Evolutionary conservation across 257 asterid species (phyloP).

Genomic region (Solanum piurae): DNA sequence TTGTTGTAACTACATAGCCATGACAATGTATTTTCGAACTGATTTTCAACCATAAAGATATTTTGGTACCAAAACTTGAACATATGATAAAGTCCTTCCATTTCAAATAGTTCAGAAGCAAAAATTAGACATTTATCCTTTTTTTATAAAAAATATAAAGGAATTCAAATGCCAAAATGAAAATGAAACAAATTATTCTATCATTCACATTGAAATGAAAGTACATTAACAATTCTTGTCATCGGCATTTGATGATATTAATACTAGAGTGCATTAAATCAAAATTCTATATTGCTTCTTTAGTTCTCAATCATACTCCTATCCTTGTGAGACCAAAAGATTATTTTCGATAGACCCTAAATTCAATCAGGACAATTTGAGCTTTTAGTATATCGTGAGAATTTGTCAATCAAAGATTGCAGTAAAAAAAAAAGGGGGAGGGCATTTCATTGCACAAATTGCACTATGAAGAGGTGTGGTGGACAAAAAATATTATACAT

Average conservation of each 20-base stretch:
- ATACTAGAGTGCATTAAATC: neutral
- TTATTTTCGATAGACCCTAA: neutral
- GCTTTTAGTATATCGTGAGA: neutral
- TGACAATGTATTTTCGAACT: neutral
- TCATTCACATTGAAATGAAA: neutral
- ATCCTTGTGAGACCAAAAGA: neutral
- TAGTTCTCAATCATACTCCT: neutral
- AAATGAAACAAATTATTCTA: neutral
- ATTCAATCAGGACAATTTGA: neutral
- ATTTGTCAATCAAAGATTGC: neutral
- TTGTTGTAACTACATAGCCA: neutral
- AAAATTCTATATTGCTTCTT: neutral
- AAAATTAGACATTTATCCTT: neutral
- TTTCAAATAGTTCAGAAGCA: neutral
- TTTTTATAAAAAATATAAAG: neutral
- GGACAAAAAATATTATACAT: constrained; percentile 20
- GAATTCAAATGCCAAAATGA: neutral
- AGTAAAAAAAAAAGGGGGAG: neutral
- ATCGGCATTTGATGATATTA: neutral
- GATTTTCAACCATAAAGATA: neutral
- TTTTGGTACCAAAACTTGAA: neutral
- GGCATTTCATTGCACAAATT: neutral
- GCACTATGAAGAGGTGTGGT: neutral
- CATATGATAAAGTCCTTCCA: neutral
- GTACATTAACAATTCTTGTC: neutral